Evolutionary conservation across 2,329 filamentous ascomycete species (phyloP), one percentile per base, ranked within the genome.

Genomic region (Aureobasidium subglaciale): DNA sequence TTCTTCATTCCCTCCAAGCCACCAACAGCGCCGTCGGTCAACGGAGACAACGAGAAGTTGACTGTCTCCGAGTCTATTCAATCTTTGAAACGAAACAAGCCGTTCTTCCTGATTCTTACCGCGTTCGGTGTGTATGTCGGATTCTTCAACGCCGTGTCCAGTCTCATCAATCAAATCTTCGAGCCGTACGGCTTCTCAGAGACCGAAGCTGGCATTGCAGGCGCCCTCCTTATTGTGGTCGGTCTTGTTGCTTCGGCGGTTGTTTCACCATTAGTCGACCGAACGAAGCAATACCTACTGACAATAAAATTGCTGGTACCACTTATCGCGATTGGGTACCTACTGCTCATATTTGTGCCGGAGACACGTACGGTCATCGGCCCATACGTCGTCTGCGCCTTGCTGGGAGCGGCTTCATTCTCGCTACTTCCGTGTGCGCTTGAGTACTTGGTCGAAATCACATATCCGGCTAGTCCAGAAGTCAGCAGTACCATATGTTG

Each of bases 101-200:
- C 92, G 67, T 86, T 95, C 71, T 95, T 85, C 79, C 79, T 96
- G 60, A 72, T 96, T 61, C 75, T 91, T 59, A 64, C 91, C 58
- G 86, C 91, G n/a, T 97, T 92, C 72, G 74, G 81, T 61, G 72
- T 91, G 64, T 96, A 90, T 70, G 88, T 96, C 59, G 90, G 87
- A 64, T 86, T 93, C 74, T 99, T 99, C 83, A 97, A 97, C 78
- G 87, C 87, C 62, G 77, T 91, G 62, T 95, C 90, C 48, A 87
- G 87, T 1, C 81, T 97, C 1, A 78, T 97, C 9, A 95, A 92
- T 74, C 92, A 96, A 68, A 88, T 97, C 67, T 81, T 97, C 60
- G 76, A 82, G 35, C 93, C 93, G 0, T 92, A 96, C 72, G 87
- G 83, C 64, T 95, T 90, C 78, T 80, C 75, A 58, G 87, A 95